phyloP scores from a whole-genome alignment of 1,139 yeast species.

The Yamadazyma dushanensis region DNA sequence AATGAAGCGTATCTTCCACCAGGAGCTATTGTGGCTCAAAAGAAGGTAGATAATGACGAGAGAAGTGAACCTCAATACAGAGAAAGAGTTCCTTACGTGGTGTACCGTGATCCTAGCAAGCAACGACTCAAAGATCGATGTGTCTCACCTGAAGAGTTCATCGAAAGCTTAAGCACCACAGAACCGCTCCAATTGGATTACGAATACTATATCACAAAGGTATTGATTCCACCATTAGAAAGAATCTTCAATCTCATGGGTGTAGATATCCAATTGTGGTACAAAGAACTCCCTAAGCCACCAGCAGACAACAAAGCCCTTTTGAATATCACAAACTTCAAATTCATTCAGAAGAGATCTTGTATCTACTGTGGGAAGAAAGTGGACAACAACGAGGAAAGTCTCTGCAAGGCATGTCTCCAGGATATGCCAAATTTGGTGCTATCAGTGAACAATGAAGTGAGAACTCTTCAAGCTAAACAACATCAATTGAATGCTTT shows the following conservation, averaged over 20 bases:
- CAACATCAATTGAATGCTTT: slow-evolving; percentile 15
- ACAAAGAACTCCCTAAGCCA: slow-evolving; percentile 58
- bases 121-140: slow-evolving; percentile 76
- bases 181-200: slow-evolving; percentile 60
- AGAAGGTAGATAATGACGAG: slow-evolving; percentile 61
- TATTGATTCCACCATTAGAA: slow-evolving; percentile 85
- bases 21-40: slow-evolving; percentile 79
- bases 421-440: slow-evolving; percentile 21
- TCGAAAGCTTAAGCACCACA: slow-evolving; percentile 35
- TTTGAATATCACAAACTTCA: slow-evolving; percentile 14
- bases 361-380: slow-evolving; percentile 29
- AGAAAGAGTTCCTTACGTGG: slow-evolving; percentile 87
- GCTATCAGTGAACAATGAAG: slow-evolving; percentile 19
- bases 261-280: slow-evolving; percentile 78
- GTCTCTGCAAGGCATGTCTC: slow-evolving; percentile 25
- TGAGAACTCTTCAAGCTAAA: slow-evolving; percentile 17
- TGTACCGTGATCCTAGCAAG: slow-evolving; percentile 64
- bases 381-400: slow-evolving; percentile 7
- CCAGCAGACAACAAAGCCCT: slow-evolving; percentile 3
- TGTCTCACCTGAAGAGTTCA: slow-evolving; percentile 71
- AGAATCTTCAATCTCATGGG: slow-evolving; percentile 82
- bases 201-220: slow-evolving; percentile 81
- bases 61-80: slow-evolving; percentile 82
- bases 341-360: slow-evolving; percentile 18
- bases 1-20: slow-evolving; percentile 77